Conservation (phyloP, 495 filamentous ascomycete species). For the Lophiotrema nucula region DNA sequence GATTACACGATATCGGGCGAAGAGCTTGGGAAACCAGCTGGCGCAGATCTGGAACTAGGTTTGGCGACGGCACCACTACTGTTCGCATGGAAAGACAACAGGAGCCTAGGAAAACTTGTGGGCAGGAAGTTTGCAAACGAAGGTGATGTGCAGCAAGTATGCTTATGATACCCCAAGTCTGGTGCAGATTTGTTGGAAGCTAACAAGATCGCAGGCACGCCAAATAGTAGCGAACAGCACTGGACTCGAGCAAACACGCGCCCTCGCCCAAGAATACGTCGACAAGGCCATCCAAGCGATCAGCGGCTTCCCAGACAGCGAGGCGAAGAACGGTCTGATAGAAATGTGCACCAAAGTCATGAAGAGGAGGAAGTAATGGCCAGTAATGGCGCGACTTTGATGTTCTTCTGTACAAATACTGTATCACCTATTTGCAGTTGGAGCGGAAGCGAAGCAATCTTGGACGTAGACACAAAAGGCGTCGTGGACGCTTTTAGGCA, state of each 20-base stretch:
- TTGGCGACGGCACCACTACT: conserved; percentile 92
- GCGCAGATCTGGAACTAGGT: conserved; percentile 89
- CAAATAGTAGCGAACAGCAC: conserved; percentile 77
- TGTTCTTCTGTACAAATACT: too few species aligned
- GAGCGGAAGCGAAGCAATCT: too few species aligned
- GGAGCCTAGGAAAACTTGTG: conserved; percentile 81
- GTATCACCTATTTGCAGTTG: too few species aligned
- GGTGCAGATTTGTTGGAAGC: background rate
- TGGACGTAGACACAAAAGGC: too few species aligned
- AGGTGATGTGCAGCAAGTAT: conserved; percentile 79
- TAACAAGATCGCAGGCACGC: conserved; percentile 62
- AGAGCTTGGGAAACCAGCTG: conserved; percentile 90
- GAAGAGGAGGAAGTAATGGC: conserved; percentile 72
- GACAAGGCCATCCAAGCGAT: conserved; percentile 85
- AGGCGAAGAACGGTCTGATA: conserved; percentile 84
- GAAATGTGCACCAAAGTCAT: conserved; percentile 93
- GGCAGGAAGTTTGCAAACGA: conserved; percentile 82
- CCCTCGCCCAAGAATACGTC: conserved; percentile 83
- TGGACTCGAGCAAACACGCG: conserved; percentile 86
- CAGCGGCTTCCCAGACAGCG: conserved; percentile 77
- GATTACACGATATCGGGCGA: conserved; percentile 85
- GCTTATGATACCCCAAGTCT: background rate
- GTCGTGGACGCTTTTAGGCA: too few species aligned
- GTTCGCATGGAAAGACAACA: conserved; percentile 91
- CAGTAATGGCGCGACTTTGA: too few species aligned